These are phyloP conservation scores for Trichoderma orchidacearum DNA, from an alignment of 495 filamentous ascomycete genomes.

Conservation along the genomic window DNA sequence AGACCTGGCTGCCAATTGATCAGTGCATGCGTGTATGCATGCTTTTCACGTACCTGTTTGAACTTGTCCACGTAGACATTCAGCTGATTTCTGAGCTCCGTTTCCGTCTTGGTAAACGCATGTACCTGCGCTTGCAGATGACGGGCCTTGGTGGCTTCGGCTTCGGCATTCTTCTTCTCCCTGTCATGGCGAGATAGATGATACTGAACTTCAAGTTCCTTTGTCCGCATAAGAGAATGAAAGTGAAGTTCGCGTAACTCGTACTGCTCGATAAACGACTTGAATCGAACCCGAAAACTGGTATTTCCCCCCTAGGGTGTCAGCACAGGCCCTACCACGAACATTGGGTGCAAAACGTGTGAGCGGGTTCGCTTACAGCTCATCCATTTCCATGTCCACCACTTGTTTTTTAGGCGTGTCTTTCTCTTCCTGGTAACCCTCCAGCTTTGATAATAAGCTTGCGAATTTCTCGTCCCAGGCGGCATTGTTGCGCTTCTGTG, in stretches of 20 bases:
- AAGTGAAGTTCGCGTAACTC: conserved; percentile 89
- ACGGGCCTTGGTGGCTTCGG: conserved; percentile 62
- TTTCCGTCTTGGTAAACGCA: conserved; percentile 92
- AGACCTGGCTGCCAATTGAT: background rate
- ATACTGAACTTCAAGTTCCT: conserved; percentile 92
- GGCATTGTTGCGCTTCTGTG: conserved; percentile 64
- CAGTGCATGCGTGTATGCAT: background rate
- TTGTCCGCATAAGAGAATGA: conserved; percentile 74
- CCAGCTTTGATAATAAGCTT: conserved; percentile 59
- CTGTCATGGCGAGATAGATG: conserved; percentile 77
- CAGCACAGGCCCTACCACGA: background rate
- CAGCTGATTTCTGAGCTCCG: conserved; percentile 82
- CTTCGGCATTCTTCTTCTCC: conserved; percentile 74
- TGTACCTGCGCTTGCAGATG: conserved; percentile 82
- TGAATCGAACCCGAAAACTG: conserved; percentile 82
- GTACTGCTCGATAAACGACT: conserved; percentile 88
- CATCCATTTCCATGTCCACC: conserved; percentile 69
- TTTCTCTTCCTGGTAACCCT: conserved; percentile 65
- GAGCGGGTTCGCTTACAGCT: conserved; percentile 47
- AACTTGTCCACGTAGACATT: conserved; percentile 99
- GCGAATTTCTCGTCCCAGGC: conserved; percentile 77
- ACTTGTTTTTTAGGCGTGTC: conserved; percentile 62
- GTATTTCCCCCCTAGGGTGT: conserved; percentile 11
- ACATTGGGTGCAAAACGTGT: background rate
- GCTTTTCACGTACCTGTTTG: conserved; percentile 90